Evolutionary conservation across 1,284 basidiomycete genomes (phyloP).

Genomic region (Neonothopanus nambi): DNA sequence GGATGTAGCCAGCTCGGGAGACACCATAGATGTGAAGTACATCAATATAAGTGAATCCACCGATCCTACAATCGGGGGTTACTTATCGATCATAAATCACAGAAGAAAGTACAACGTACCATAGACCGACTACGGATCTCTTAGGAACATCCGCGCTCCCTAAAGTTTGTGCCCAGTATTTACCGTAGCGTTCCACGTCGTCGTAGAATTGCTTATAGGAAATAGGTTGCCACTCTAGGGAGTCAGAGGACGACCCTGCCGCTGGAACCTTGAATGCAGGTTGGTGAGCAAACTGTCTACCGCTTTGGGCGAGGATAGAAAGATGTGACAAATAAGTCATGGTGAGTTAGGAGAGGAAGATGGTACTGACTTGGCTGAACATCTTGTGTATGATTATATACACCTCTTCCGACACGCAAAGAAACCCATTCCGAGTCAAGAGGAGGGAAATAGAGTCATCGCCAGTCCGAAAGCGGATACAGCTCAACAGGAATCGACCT

Average conservation of each 20-base stretch:
- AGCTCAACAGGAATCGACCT: conserved; percentile 8
- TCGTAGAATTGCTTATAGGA: conserved; percentile 52
- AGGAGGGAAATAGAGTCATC: neutral
- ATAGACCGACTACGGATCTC: conserved; percentile 64
- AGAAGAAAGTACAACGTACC: conserved; percentile 44
- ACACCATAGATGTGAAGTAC: conserved; percentile 71
- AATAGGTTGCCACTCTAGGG: conserved; percentile 49
- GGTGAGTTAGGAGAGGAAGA: neutral
- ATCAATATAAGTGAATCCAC: conserved; percentile 66
- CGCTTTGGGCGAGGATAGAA: conserved; percentile 5
- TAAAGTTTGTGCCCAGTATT: conserved; percentile 54
- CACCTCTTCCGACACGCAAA: neutral
- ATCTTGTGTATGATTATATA: conserved; percentile 1
- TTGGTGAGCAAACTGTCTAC: neutral
- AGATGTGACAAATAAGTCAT: conserved; percentile 5
- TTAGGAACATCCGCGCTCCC: conserved; percentile 41
- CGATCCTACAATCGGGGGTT: conserved; percentile 46
- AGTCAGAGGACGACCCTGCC: conserved; percentile 32
- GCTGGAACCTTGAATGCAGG: conserved; percentile 52
- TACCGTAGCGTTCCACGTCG: conserved; percentile 56
- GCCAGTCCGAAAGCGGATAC: conserved; percentile 6
- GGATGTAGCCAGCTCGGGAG: conserved; percentile 69
- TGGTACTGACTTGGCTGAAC: neutral
- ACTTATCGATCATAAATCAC: neutral
- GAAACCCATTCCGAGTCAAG: neutral